Percentiles rank a stretch among this genome's conserved stretches.
Evolutionary conservation across 148 eudicot species (phyloP).

Genomic region (Mesembryanthemum crystallinum): DNA sequence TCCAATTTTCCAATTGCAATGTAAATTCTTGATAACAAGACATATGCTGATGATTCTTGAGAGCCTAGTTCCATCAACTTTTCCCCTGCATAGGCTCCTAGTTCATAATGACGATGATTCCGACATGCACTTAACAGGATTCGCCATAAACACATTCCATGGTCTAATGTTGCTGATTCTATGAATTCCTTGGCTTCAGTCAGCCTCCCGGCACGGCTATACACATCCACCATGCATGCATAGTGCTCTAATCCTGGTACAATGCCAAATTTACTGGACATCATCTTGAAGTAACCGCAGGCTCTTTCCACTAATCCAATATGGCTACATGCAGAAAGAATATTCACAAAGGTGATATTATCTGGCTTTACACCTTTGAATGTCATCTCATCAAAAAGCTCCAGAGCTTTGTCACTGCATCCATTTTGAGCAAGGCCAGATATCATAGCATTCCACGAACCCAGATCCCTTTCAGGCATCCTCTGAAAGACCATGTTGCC

Average conservation of each 20-base stretch:
- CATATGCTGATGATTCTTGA: constrained; percentile 62
- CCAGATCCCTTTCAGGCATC: constrained; percentile 45
- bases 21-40: constrained; percentile 53
- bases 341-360: constrained; percentile 55
- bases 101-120: constrained; percentile 45
- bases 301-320: constrained; percentile 57
- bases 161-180: constrained; percentile 45
- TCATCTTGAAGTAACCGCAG: constrained; percentile 43
- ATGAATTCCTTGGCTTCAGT: constrained; percentile 56
- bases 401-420: constrained; percentile 43
- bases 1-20: constrained; percentile 43
- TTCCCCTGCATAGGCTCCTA: constrained; percentile 75
- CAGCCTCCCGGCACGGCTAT: constrained; percentile 61
- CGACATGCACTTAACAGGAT: constrained; percentile 55
- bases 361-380: constrained; percentile 47
- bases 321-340: constrained; percentile 65
- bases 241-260: constrained; percentile 54
- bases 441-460: constrained; percentile 67
- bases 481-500: constrained; percentile 43
- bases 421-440: constrained; percentile 68
- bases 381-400: constrained; percentile 57
- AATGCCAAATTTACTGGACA: constrained; percentile 39
- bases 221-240: constrained; percentile 62
- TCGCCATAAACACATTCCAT: constrained; percentile 59
- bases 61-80: constrained; percentile 59